phyloP scores from a whole-genome alignment of 441 rosid genomes.

The Pelargonium fulgidum region DNA sequence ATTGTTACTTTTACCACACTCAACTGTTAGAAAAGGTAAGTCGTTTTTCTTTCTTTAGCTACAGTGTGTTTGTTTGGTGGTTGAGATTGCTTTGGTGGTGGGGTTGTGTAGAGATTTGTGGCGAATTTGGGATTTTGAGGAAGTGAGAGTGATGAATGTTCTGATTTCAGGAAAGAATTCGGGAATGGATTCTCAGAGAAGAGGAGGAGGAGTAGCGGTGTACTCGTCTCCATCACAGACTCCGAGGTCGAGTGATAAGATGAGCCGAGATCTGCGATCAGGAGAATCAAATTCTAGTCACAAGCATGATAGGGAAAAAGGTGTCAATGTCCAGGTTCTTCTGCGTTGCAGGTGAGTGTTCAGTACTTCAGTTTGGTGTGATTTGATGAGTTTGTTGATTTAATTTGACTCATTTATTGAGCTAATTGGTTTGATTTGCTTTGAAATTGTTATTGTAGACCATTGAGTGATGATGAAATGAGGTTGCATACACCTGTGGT shows the following conservation, averaged over 20 bases:
- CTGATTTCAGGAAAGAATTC: conserved; percentile 25
- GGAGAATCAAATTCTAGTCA: background rate
- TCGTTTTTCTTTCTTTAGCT: background rate
- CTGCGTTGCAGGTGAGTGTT: conserved; percentile 55
- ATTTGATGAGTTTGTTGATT: too few species aligned
- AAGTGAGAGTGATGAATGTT: background rate
- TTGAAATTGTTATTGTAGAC: conserved; percentile 33
- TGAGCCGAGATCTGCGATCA: background rate
- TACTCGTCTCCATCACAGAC: background rate
- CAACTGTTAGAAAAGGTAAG: background rate
- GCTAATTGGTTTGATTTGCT: too few species aligned
- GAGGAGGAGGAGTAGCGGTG: background rate
- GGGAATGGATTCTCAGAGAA: background rate
- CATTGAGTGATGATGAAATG: conserved; percentile 74
- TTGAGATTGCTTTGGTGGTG: too few species aligned
- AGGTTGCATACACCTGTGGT: conserved; percentile 73
- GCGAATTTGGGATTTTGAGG: background rate
- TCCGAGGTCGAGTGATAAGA: background rate
- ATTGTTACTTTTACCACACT: background rate
- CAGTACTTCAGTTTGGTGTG: too few species aligned
- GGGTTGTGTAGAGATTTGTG: background rate
- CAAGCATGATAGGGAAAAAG: conserved; percentile 33
- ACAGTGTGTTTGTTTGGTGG: background rate
- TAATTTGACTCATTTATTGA: too few species aligned
- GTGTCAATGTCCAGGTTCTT: conserved; percentile 91